phyloP scores from a whole-genome alignment of 192 early-diverging fungal genomes.

The Linnemannia exigua region DNA sequence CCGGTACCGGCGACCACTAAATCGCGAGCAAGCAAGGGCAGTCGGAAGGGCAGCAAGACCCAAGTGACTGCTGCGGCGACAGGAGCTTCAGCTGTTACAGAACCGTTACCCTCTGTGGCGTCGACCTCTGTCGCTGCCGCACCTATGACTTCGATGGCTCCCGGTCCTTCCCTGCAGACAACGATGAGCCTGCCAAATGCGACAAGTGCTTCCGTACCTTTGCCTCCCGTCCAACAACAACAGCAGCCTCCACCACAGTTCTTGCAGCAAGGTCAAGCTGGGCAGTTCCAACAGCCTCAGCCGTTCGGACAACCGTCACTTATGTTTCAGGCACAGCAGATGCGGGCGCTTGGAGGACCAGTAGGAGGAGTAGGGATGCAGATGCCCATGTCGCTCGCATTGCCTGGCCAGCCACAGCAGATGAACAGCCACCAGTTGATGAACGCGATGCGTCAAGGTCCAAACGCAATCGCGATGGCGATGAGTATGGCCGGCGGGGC shows the following conservation, averaged over 20 bases:
- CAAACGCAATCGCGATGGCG: neutral
- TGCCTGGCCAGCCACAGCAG: constrained; percentile 26
- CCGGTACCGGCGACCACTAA: neutral
- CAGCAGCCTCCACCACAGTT: neutral
- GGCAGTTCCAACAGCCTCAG: constrained; percentile 22
- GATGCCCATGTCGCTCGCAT: constrained; percentile 24
- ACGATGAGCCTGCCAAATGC: neutral
- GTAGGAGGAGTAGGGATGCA: neutral
- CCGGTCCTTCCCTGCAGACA: neutral
- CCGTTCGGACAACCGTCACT: constrained; percentile 14
- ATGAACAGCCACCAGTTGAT: constrained; percentile 29
- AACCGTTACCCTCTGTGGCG: neutral
- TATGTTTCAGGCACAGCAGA: constrained; percentile 17
- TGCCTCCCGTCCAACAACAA: neutral
- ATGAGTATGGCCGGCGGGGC: neutral
- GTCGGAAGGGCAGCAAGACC: constrained; percentile 34
- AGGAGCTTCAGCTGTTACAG: neutral
- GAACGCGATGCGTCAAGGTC: constrained; percentile 29
- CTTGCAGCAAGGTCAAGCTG: neutral
- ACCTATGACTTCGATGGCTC: neutral
- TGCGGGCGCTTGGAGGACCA: neutral
- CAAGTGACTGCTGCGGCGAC: neutral
- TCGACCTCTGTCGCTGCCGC: neutral
- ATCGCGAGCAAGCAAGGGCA: constrained; percentile 22
- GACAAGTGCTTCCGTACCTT: neutral